Evolutionary conservation across 2,329 filamentous ascomycete species (phyloP).

Genomic region (Sporothrix brasiliensis): DNA sequence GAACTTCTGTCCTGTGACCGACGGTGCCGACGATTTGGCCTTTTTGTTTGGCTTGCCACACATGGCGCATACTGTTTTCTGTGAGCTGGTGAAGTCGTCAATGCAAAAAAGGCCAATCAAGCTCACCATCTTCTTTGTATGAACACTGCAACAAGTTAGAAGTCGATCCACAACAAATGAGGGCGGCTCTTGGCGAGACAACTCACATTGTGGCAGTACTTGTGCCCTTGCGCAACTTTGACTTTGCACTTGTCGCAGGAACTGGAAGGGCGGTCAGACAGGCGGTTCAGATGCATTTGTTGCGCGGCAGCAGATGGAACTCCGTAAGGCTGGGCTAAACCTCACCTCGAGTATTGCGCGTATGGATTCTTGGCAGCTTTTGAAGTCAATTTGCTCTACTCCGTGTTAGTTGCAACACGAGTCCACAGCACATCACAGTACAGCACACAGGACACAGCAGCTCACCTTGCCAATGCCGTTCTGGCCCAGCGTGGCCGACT

Average conservation of each 20-base stretch:
- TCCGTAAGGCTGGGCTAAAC: background rate
- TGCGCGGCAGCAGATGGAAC: background rate
- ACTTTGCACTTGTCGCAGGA: conserved; percentile 64
- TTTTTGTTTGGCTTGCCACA: conserved; percentile 64
- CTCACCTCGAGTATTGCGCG: conserved; percentile 59
- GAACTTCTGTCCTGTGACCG: conserved; percentile 64
- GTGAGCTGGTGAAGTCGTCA: conserved; percentile 25
- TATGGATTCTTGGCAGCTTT: conserved; percentile 68
- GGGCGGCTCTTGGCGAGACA: no score
- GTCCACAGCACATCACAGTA: no score
- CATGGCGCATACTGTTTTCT: conserved; percentile 59
- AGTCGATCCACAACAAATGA: background rate
- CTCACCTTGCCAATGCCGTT: conserved; percentile 62
- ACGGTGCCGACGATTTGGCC: conserved; percentile 53
- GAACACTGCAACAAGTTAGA: conserved; percentile 49
- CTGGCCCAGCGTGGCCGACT: conserved; percentile 58
- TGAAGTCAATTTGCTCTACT: conserved; percentile 65
- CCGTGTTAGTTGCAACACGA: background rate
- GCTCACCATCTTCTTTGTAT: conserved; percentile 62
- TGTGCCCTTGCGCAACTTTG: conserved; percentile 63
- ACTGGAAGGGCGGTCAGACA: conserved; percentile 39
- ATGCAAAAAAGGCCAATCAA: background rate
- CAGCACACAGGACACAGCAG: background rate
- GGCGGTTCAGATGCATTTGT: background rate
- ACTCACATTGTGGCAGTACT: conserved; percentile 54